phyloP scores from a whole-genome alignment of 768 basidiomycete species.

The Tylopilus vinaceipallidus region DNA sequence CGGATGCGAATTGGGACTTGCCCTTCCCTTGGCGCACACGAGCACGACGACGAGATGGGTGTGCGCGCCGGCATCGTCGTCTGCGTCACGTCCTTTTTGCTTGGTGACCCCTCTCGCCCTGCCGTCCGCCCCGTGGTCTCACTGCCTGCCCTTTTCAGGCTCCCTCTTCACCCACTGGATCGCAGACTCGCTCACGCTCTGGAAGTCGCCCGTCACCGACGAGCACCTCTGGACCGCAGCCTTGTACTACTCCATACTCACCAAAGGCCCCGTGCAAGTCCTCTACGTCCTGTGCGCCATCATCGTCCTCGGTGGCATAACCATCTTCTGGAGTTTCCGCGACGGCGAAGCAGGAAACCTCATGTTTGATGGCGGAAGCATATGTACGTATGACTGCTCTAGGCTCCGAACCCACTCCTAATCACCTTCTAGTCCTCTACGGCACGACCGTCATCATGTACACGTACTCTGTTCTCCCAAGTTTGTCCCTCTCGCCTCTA shows the following conservation, averaged over 20 bases:
- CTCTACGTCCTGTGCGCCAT: constrained; percentile 58
- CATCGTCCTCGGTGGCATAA: constrained; percentile 56
- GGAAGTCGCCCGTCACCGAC: constrained; percentile 87
- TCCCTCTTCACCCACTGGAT: constrained; percentile 89
- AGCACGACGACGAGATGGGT: constrained; percentile 49
- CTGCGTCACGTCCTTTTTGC: constrained; percentile 74
- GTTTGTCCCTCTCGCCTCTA: constrained; percentile 41
- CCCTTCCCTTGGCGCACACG: too few species aligned
- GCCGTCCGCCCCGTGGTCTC: neutral
- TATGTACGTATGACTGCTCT: constrained; percentile 53
- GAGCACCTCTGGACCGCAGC: constrained; percentile 82
- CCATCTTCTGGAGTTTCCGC: constrained; percentile 74
- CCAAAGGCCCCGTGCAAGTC: constrained; percentile 57
- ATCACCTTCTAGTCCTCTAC: constrained; percentile 62
- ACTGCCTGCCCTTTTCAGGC: constrained; percentile 40
- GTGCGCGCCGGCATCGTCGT: constrained; percentile 73
- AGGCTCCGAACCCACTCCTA: neutral
- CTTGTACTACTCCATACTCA: constrained; percentile 75
- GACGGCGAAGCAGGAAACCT: constrained; percentile 80
- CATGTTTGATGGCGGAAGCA: constrained; percentile 90
- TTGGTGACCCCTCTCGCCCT: constrained; percentile 46
- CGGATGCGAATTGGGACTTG: too few species aligned
- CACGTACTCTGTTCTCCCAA: constrained; percentile 73
- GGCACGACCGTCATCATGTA: constrained; percentile 70
- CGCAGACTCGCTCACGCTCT: constrained; percentile 86